Conservation (phyloP, 345 rosid species). For the Alliaria petiolata region DNA sequence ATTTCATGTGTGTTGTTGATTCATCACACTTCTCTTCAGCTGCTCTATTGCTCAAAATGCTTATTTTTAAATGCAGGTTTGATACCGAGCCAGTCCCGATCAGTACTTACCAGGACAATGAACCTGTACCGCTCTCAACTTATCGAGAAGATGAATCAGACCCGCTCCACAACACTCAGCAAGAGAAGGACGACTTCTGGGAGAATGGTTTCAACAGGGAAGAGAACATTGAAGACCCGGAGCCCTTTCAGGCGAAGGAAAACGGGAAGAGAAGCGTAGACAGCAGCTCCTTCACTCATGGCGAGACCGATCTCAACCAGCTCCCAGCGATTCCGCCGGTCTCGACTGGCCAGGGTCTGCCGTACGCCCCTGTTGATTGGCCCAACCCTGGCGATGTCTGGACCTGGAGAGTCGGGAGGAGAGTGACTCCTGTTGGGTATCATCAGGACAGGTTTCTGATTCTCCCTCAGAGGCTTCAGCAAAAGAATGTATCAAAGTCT, state of each 20-base stretch:
- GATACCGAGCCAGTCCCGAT: constrained; percentile 15
- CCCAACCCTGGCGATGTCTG: constrained; percentile 35
- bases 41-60: no score
- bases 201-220: constrained; percentile 30
- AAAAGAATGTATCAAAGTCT: constrained; percentile 16
- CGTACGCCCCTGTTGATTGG: constrained; percentile 35
- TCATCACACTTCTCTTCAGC: no score
- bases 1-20: background rate
- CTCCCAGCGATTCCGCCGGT: constrained; percentile 27
- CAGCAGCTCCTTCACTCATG: constrained; percentile 23
- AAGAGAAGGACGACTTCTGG: constrained; percentile 34
- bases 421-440: constrained; percentile 51
- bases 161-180: constrained; percentile 16
- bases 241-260: constrained; percentile 7
- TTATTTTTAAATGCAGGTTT: constrained; percentile 27
- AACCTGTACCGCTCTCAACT: constrained; percentile 26
- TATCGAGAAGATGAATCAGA: constrained; percentile 19
- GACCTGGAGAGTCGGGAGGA: constrained; percentile 77
- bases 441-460: constrained; percentile 57
- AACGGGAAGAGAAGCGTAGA: constrained; percentile 32
- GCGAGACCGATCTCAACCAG: constrained; percentile 28
- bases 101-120: constrained; percentile 16
- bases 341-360: constrained; percentile 31
- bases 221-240: constrained; percentile 9
- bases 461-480: constrained; percentile 52